Conservation (phyloP, 352 stramenopile genomes). For the Discostella stelligera region DNA sequence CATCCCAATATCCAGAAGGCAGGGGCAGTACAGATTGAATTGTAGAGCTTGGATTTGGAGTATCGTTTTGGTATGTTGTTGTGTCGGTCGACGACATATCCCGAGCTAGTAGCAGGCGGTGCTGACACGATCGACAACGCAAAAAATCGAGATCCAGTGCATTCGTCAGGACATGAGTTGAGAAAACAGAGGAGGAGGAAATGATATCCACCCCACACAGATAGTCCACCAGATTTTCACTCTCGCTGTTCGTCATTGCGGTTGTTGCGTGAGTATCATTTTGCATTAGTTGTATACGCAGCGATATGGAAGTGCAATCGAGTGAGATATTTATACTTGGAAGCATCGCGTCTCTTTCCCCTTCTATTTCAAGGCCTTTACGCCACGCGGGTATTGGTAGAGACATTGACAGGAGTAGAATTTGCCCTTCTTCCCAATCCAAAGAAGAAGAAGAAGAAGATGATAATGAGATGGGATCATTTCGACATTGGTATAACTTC, state of each 20-base stretch:
- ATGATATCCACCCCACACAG: conserved; percentile 21
- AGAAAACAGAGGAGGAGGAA: conserved; percentile 5
- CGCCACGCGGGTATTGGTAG: conserved; percentile 11
- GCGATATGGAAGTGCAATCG: conserved; percentile 28
- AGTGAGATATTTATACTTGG: conserved; percentile 24
- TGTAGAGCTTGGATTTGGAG: not conserved
- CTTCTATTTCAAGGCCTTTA: not conserved
- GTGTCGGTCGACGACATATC: conserved; percentile 18
- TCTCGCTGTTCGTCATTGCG: not conserved
- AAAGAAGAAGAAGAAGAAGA: not conserved
- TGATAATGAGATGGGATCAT: not conserved
- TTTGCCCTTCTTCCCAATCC: too few species aligned
- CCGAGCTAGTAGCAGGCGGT: not conserved
- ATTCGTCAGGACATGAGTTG: conserved; percentile 11
- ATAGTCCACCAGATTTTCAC: conserved; percentile 20
- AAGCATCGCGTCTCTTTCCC: not conserved
- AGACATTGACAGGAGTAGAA: conserved; percentile 18
- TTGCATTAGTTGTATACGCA: conserved; percentile 34
- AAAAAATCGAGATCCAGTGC: conserved; percentile 40
- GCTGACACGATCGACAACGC: conserved; percentile 52
- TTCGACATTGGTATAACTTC: conserved; percentile 13
- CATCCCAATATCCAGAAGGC: conserved; percentile 75
- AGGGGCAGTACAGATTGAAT: conserved; percentile 59
- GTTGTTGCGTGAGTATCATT: not conserved
- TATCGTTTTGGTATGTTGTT: not conserved